Evolutionary conservation across 2,329 filamentous ascomycete genomes (phyloP).

Genomic region (Pseudocercospora ulei): DNA sequence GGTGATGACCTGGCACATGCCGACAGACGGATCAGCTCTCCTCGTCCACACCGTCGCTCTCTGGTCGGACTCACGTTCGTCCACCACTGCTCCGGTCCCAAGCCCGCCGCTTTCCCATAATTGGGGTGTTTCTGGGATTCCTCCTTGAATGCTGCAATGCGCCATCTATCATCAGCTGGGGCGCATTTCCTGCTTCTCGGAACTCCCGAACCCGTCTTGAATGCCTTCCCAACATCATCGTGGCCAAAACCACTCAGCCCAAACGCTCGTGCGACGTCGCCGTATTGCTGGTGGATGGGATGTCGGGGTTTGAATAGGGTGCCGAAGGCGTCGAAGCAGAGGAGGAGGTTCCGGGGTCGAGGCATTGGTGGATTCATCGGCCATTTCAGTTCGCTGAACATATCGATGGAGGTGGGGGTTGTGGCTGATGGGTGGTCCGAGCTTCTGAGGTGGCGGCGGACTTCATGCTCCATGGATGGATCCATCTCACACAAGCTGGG

Average conservation of each 20-base stretch:
- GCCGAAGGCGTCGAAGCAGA: constrained; percentile 58
- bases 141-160: constrained; percentile 41
- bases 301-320: constrained; percentile 50
- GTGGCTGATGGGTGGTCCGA: too few relatives aligned
- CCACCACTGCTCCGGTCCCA: constrained; percentile 52
- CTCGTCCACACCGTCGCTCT: background rate
- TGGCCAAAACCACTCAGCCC: constrained; percentile 42
- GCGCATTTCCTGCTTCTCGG: background rate
- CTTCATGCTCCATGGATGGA: too few relatives aligned
- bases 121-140: constrained; percentile 47
- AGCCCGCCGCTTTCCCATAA: constrained; percentile 47
- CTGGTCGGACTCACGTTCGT: constrained; percentile 41
- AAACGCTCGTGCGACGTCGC: constrained; percentile 43
- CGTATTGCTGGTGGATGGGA: constrained; percentile 48
- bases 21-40: background rate
- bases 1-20: constrained; percentile 41
- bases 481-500: too few relatives aligned
- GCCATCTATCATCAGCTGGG: background rate
- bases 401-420: too few relatives aligned
- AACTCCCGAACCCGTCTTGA: constrained; percentile 34
- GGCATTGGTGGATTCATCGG: constrained; percentile 20
- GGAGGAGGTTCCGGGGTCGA: constrained; percentile 41
- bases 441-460: too few relatives aligned
- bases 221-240: constrained; percentile 37
- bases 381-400: too few relatives aligned